phyloP scores from a whole-genome alignment of 2,329 filamentous ascomycete genomes.

The Curvularia lunata region DNA sequence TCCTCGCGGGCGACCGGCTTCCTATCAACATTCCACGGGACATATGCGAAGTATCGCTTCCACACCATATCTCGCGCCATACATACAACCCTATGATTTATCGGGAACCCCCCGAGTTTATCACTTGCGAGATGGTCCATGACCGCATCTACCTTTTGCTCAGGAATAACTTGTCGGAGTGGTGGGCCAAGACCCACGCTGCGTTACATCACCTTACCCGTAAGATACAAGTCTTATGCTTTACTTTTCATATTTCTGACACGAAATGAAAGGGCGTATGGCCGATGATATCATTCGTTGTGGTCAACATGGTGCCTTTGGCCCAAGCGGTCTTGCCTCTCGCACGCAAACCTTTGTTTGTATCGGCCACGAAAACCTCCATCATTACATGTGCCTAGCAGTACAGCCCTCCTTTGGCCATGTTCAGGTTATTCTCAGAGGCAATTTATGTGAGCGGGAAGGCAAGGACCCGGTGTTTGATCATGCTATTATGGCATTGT shows the following conservation, averaged over 20 bases:
- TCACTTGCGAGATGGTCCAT: conserved; percentile 8
- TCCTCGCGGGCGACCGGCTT: neutral
- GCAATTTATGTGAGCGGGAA: conserved; percentile 2
- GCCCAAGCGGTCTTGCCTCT: conserved; percentile 9
- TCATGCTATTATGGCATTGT: conserved; percentile 3
- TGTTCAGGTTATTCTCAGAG: conserved; percentile 9
- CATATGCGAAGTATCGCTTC: neutral
- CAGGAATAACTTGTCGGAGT: neutral
- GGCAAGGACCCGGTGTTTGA: conserved; percentile 11
- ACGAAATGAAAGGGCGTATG: neutral
- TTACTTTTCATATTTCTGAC: neutral
- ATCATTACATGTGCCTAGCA: conserved; percentile 16
- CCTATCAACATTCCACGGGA: neutral
- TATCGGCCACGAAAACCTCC: conserved; percentile 11
- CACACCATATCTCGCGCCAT: neutral
- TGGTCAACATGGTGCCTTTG: conserved; percentile 8
- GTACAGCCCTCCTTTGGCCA: neutral
- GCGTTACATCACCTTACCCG: neutral
- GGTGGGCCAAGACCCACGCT: neutral
- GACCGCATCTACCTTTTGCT: conserved; percentile 9
- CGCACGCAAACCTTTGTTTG: conserved; percentile 11
- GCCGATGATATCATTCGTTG: neutral
- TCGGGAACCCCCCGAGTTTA: neutral
- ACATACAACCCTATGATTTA: neutral
- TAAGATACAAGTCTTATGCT: neutral